Evolutionary conservation across 257 asterid species (phyloP).

Genomic region (Nyctanthes arbortristis): DNA sequence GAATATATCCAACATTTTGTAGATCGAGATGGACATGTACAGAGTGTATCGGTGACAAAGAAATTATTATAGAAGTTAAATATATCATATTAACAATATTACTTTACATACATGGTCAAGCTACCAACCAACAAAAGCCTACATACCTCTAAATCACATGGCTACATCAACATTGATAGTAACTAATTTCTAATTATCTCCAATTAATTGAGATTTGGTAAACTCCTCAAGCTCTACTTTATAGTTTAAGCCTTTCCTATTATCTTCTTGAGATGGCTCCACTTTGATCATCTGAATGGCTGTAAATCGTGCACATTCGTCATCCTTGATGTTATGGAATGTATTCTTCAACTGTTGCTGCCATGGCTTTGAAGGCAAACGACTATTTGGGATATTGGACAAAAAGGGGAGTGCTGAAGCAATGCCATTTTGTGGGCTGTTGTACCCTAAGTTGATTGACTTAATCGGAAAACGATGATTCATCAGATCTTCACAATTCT

Average conservation of each 20-base stretch:
- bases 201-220: slow-evolving; percentile 35
- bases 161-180: background rate
- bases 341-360: slow-evolving; percentile 21
- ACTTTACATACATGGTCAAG: slow-evolving; percentile 23
- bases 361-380: slow-evolving; percentile 39
- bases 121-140: slow-evolving; percentile 19
- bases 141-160: background rate
- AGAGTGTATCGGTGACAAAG: background rate
- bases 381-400: slow-evolving; percentile 60
- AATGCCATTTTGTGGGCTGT: slow-evolving; percentile 46
- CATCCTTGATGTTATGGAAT: slow-evolving; percentile 23
- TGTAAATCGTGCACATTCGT: slow-evolving; percentile 6
- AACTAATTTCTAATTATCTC: background rate
- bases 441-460: slow-evolving; percentile 51
- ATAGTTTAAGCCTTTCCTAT: slow-evolving; percentile 26
- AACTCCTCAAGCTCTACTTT: slow-evolving; percentile 23
- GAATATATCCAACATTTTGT: background rate
- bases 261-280: slow-evolving; percentile 39
- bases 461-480: slow-evolving; percentile 35
- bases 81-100: slow-evolving; percentile 23
- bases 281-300: slow-evolving; percentile 34
- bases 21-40: background rate
- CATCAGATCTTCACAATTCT: slow-evolving; percentile 28
- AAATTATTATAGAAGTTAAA: background rate
- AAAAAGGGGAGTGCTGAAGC: slow-evolving; percentile 44